Conservation (phyloP, 2,329 filamentous ascomycete genomes). For the Phoma sp. region DNA sequence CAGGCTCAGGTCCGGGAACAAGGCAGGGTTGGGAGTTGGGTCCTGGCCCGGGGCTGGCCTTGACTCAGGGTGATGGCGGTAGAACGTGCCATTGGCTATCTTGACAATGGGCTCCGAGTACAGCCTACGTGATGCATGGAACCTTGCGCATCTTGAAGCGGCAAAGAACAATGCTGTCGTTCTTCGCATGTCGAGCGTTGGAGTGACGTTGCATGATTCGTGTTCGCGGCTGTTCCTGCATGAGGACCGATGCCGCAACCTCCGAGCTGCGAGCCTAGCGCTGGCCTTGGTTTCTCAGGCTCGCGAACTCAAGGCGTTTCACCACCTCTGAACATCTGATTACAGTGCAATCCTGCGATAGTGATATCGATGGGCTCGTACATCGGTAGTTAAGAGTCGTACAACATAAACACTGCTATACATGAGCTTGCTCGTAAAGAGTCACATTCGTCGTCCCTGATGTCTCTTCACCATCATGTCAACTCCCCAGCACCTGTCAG, state of each 20-base stretch:
- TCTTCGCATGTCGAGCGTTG: constrained; percentile 38
- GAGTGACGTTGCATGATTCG: constrained; percentile 13
- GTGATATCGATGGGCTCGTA: background rate
- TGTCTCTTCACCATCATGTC: background rate
- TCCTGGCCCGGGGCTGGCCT: constrained; percentile 48
- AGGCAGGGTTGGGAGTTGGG: constrained; percentile 66
- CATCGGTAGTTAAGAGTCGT: background rate
- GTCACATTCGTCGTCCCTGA: background rate
- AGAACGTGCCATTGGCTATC: constrained; percentile 75
- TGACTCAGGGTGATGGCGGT: constrained; percentile 69
- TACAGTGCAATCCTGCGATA: constrained; percentile 7
- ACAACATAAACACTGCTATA: background rate
- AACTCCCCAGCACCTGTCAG: background rate
- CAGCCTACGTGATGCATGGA: constrained; percentile 25
- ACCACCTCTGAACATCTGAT: constrained; percentile 6
- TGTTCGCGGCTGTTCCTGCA: constrained; percentile 4
- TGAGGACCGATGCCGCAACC: background rate
- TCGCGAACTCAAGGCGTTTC: constrained; percentile 15
- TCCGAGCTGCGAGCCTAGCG: constrained; percentile 2
- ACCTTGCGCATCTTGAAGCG: constrained; percentile 32
- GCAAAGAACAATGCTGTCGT: constrained; percentile 35
- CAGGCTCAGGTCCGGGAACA: constrained; percentile 76
- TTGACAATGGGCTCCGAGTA: constrained; percentile 37
- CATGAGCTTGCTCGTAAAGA: background rate
- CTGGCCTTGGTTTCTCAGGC: constrained; percentile 5